A percentile compares a stretch with the other conserved stretches of the same genome.
phyloP scores from a whole-genome alignment of 805 yeast species.

The Saccharomycopsis sp. region DNA sequence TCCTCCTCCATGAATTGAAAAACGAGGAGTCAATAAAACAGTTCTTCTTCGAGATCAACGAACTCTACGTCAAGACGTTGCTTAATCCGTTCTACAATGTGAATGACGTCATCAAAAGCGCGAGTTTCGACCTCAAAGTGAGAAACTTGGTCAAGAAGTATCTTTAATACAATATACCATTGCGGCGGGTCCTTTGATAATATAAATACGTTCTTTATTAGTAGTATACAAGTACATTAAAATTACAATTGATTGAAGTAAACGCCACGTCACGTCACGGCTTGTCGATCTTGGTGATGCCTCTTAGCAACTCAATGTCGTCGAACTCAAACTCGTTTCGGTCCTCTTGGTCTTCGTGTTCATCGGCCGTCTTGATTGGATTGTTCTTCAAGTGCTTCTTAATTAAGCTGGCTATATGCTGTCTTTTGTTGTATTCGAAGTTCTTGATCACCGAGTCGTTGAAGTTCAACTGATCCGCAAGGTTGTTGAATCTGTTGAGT shows the following conservation, averaged over 20 bases:
- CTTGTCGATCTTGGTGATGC: constrained; percentile 28
- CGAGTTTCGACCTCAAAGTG: constrained; percentile 70
- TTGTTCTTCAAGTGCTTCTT: constrained; percentile 18
- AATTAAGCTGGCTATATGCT: constrained; percentile 21
- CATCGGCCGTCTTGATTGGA: background rate
- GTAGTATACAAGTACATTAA: background rate
- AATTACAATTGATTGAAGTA: background rate
- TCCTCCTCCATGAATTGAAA: constrained; percentile 58
- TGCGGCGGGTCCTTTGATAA: background rate
- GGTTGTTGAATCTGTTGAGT: constrained; percentile 6
- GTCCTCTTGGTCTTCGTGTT: too few relatives aligned
- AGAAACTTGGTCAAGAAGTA: constrained; percentile 70
- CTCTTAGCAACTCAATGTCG: constrained; percentile 31
- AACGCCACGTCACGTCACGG: background rate
- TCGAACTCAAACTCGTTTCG: constrained; percentile 29
- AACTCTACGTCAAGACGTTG: constrained; percentile 76
- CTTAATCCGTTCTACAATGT: constrained; percentile 81
- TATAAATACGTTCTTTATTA: background rate
- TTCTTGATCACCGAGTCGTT: constrained; percentile 16
- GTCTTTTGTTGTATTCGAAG: constrained; percentile 22
- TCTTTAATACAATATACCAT: constrained; percentile 16
- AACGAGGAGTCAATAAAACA: constrained; percentile 65
- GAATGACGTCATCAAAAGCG: constrained; percentile 67
- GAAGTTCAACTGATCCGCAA: constrained; percentile 17
- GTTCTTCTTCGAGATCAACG: constrained; percentile 81